Evolutionary conservation across 805 yeast species (phyloP), one percentile per base, ranked within the genome.

Genomic region (Ogataea henricii): DNA sequence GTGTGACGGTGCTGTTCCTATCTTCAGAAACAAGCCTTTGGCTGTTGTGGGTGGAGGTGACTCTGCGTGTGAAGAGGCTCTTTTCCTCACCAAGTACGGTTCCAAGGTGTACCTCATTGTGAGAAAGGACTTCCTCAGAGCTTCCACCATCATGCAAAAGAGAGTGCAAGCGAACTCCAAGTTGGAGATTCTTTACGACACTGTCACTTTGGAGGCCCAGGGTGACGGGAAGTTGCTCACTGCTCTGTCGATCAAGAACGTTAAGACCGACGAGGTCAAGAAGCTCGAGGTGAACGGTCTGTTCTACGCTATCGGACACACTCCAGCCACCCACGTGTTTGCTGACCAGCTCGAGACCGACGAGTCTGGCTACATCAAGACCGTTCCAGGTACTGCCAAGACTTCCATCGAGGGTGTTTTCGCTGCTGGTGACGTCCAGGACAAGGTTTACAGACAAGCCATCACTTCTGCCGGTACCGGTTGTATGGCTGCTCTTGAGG

Each of bases 21-120:
- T 94, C 61, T 94, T 94, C 78, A 88, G 98, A 79, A 87, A 94
- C 78, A 87, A 90, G 73, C 98, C 99, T 33, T 81, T 94, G 67
- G 98, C 97, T 21, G 99, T 94, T 48, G 77, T 94, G 58, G 99
- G 99, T 51, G 99, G 99, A 58, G 99, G 99, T 70, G 99, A 94
- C 72, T 90, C 97, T 58, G 99, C 99, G 16, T 96, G 98, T 71
- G 99, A 94, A 76, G 99, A 94, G 76, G 99, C 99, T 26, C 75
- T 88, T 57, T 94, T 94, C 73, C 79, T 94, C 69, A 94, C 99
- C 62, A 94, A 94, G 71, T 94, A 94, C 72, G 99, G 96, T 54
- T 89, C 97, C 46, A 94, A 94, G 77, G 99, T 94, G 48, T 89
- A 74, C 71, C 74, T 94, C 69, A 77, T 94, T 60, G 97, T 94